Evolutionary conservation across 441 rosid genomes (phyloP).

Genomic region (Pelargonium fulgidum): DNA sequence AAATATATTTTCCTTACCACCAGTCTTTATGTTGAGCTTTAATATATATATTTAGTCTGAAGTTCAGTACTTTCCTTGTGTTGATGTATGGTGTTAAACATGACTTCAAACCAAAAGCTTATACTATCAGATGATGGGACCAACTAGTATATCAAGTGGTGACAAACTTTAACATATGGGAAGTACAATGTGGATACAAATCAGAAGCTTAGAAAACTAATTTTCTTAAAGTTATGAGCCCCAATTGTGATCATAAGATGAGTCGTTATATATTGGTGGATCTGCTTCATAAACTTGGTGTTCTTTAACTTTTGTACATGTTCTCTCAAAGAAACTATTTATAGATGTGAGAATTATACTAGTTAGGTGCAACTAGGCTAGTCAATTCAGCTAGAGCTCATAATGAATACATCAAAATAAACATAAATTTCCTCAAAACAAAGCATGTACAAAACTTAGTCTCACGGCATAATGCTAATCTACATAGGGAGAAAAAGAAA

Average conservation of each 20-base stretch:
- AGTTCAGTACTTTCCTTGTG: not conserved
- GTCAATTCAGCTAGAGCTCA: not conserved
- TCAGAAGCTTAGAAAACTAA: not conserved
- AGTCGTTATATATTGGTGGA: not conserved
- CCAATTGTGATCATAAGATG: not conserved
- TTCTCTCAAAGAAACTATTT: not conserved
- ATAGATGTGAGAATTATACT: not conserved
- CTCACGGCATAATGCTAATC: not conserved
- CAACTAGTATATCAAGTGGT: too few relatives aligned
- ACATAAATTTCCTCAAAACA: slow-evolving; percentile 1
- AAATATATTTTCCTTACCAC: not conserved
- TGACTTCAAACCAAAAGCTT: too few relatives aligned
- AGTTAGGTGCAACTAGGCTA: not conserved
- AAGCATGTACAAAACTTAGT: not conserved
- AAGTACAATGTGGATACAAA: not conserved
- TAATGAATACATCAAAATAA: not conserved
- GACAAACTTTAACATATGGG: not conserved
- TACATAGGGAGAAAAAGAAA: not conserved
- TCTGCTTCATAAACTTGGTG: not conserved
- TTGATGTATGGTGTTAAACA: not conserved
- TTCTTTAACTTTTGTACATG: not conserved
- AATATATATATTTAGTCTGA: not conserved
- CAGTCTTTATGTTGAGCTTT: not conserved
- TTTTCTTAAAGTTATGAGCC: not conserved
- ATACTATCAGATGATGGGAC: too few relatives aligned